Base-by-base conservation (phyloP, 164 flowering plant genomes). In the Echeveria elegans region DNA sequence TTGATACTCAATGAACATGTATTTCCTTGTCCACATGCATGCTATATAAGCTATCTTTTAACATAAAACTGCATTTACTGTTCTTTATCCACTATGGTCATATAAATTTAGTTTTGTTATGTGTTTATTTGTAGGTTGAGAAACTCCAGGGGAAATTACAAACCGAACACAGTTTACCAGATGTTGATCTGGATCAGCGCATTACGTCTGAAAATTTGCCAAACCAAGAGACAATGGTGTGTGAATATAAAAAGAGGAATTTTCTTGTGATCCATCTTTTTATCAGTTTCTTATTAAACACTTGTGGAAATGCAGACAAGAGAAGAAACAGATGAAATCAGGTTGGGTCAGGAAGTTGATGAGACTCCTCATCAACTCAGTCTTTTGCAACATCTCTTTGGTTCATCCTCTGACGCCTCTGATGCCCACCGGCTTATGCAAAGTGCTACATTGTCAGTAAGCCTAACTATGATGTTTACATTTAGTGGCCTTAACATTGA, bases 1-100 rank as follows among this genome's bases (percentile, higher is more conserved):
- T 74, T 91, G 75, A 96, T 94, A 26, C 99, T 95, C 77, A 92
- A 95, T 71, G 97, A 92, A 88, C 97, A 95, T 87, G 99, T 95
- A 88, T 65, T 29, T 14, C 62, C 8, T 48, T 62, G n/a, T 58
- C 19, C 47, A 43, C 18, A 2, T 43, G 47, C 18, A 12, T 36
- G 36, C 61, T 21, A 3, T 19, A 4, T 19, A n/a, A n/a, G n/a
- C n/a, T 4, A 6, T 48, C 56, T 48, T 6, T 48, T 19, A 0
- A 26, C 32, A 10, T 11, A 56, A 26, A 56, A 56, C 16, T 3
- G 30, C 14, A 53, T 53, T 21, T 53, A 9, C 1, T 38, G 41
- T 38, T 38, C 41, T 38, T 38, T 14, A 38, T 38, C 41, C 41
- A 38, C 41, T 11, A 43, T 16, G 19, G 15, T 14, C 16, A 9